phyloP scores from a whole-genome alignment of 2,329 filamentous ascomycete species.

The Magnaporthales sp. region DNA sequence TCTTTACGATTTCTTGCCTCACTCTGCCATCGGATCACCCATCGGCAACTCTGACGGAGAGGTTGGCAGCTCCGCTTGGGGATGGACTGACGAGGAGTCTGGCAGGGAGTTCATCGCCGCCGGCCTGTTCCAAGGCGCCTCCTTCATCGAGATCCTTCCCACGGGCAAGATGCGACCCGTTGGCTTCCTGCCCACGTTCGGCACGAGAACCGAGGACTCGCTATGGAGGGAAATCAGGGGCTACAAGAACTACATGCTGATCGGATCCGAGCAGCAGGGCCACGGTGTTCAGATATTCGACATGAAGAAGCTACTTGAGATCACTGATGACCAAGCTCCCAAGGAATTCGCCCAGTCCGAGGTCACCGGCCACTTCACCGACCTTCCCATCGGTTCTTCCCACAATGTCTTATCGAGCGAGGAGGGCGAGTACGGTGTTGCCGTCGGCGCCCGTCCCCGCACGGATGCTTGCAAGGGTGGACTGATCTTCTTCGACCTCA shows the following conservation, averaged over 20 bases:
- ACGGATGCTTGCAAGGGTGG: slow-evolving; percentile 10
- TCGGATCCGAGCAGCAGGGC: slow-evolving; percentile 30
- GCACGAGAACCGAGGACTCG: neutral
- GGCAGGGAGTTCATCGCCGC: slow-evolving; percentile 47
- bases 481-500: slow-evolving; percentile 50
- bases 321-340: slow-evolving; percentile 27
- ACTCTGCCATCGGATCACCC: slow-evolving; percentile 4
- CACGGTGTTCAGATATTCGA: slow-evolving; percentile 58
- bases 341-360: slow-evolving; percentile 11
- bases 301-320: slow-evolving; percentile 44
- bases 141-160: slow-evolving; percentile 42
- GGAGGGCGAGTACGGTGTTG: slow-evolving; percentile 31
- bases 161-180: slow-evolving; percentile 43
- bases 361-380: slow-evolving; percentile 5
- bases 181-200: slow-evolving; percentile 38
- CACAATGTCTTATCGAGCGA: slow-evolving; percentile 6
- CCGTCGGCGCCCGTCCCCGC: slow-evolving; percentile 28
- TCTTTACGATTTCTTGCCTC: slow-evolving; percentile 7
- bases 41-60: slow-evolving; percentile 1
- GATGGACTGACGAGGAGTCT: slow-evolving; percentile 38
- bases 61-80: slow-evolving; percentile 14
- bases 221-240: slow-evolving; percentile 44
- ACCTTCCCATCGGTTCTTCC: slow-evolving; percentile 5
- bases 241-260: slow-evolving; percentile 26
- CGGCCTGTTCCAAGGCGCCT: slow-evolving; percentile 44